A percentile compares a stretch with the other conserved stretches of the same genome.
These are phyloP conservation scores for Beta lomatogona DNA, from an alignment of 179 eudicot genomes.

Conservation along the genomic window DNA sequence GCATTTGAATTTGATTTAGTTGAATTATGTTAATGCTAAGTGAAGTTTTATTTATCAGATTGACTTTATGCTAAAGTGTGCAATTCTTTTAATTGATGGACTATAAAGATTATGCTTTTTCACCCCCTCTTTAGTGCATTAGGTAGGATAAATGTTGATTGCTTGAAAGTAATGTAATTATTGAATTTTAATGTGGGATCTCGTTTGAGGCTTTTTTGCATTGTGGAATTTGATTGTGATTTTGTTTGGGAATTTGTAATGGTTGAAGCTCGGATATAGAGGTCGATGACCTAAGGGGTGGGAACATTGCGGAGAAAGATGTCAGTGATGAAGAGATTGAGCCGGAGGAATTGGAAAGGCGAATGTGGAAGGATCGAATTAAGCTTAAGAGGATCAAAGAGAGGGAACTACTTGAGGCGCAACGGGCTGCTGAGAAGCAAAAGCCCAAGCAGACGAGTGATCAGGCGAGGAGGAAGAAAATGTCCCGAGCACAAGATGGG, in stretches of 20 bases:
- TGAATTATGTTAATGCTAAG: too few species aligned
- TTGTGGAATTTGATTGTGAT: conserved; percentile 3
- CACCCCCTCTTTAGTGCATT: neutral
- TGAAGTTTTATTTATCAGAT: too few species aligned
- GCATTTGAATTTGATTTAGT: too few species aligned
- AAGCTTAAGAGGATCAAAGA: conserved; percentile 78
- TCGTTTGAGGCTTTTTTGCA: neutral
- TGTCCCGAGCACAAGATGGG: conserved; percentile 89
- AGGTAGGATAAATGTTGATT: neutral
- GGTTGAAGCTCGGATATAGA: conserved; percentile 73
- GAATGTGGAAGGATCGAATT: conserved; percentile 92
- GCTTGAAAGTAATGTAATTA: neutral
- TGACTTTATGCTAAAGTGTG: too few species aligned
- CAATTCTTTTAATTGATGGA: too few species aligned
- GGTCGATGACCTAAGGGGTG: conserved; percentile 69
- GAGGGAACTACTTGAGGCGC: conserved; percentile 64
- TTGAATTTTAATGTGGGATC: neutral
- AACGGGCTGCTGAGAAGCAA: conserved; percentile 58
- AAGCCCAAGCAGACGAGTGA: conserved; percentile 62
- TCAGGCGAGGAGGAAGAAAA: conserved; percentile 82
- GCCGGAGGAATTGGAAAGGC: conserved; percentile 63
- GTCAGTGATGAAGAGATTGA: conserved; percentile 95
- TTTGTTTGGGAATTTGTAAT: conserved; percentile 30
- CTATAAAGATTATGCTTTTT: too few species aligned
- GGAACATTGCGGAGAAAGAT: conserved; percentile 75